phyloP scores from a whole-genome alignment of 2,329 filamentous ascomycete species.

The Myriangium duriaei region DNA sequence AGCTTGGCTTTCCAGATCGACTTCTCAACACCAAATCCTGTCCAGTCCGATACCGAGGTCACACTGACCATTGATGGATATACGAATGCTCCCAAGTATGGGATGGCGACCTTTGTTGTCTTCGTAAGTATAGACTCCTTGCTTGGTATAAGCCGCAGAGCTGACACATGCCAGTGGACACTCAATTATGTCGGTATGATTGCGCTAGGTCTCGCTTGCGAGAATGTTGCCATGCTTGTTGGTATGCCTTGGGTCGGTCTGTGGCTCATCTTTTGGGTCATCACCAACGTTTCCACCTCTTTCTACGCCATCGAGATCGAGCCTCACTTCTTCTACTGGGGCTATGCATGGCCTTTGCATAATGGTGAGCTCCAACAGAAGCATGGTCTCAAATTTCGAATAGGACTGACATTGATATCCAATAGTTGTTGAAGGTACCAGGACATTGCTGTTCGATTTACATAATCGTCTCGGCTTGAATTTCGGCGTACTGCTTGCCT shows the following conservation, averaged over 20 bases:
- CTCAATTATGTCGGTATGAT: slow-evolving; percentile 50
- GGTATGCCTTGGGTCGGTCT: slow-evolving; percentile 49
- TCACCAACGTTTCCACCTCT: slow-evolving; percentile 48
- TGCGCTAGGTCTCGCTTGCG: slow-evolving; percentile 49
- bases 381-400: too few species aligned
- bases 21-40: slow-evolving; percentile 34
- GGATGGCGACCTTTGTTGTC: slow-evolving; percentile 45
- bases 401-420: neutral
- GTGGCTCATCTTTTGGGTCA: slow-evolving; percentile 52
- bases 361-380: slow-evolving; percentile 39
- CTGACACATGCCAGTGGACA: slow-evolving; percentile 4
- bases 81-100: slow-evolving; percentile 42
- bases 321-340: slow-evolving; percentile 48
- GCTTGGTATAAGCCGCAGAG: slow-evolving; percentile 44
- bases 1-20: slow-evolving; percentile 51
- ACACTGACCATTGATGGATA: slow-evolving; percentile 20
- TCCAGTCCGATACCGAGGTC: slow-evolving; percentile 32
- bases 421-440: slow-evolving; percentile 43
- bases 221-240: slow-evolving; percentile 52
- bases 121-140: slow-evolving; percentile 28
- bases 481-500: slow-evolving; percentile 48
- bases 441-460: slow-evolving; percentile 49
- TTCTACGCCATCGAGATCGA: slow-evolving; percentile 50
- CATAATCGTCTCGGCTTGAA: slow-evolving; percentile 47
- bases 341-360: slow-evolving; percentile 52